Conservation (phyloP, 164 flowering plant species). For the Litsea cubeba region DNA sequence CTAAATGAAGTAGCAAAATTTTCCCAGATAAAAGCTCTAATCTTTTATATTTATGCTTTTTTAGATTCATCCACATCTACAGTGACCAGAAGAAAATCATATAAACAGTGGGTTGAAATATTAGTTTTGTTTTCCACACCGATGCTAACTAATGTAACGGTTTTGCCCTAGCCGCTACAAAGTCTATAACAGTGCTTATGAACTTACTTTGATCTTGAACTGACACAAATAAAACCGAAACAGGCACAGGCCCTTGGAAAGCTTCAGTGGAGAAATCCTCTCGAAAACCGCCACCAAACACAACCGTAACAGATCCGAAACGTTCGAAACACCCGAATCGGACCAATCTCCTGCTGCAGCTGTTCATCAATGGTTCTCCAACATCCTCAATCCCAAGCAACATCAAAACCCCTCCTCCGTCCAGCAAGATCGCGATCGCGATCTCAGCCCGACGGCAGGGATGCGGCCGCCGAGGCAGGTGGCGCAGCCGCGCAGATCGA, state of each 20-base stretch:
- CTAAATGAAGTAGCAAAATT: no score
- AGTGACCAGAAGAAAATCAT: no score
- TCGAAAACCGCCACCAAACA: constrained; percentile 47
- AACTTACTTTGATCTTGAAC: no score
- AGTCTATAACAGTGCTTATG: no score
- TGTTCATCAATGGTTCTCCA: constrained; percentile 57
- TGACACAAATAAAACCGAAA: background rate
- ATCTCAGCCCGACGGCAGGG: background rate
- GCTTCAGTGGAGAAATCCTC: constrained; percentile 57
- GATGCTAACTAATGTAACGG: no score
- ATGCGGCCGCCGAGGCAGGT: constrained; percentile 35
- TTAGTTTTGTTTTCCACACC: no score
- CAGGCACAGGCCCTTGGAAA: constrained; percentile 47
- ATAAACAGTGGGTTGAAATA: no score
- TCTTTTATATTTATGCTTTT: no score
- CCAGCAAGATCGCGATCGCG: background rate
- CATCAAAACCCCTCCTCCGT: background rate
- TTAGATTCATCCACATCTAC: no score
- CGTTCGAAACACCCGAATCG: constrained; percentile 2
- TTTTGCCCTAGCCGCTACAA: no score
- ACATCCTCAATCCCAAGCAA: constrained; percentile 33
- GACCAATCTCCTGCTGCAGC: constrained; percentile 33
- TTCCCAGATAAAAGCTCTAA: no score
- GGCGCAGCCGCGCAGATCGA: constrained; percentile 31
- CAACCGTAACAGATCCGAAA: constrained; percentile 36